These are phyloP conservation scores for Margaritispora aquatica DNA, from an alignment of 495 filamentous ascomycete species.

Conservation along the genomic window DNA sequence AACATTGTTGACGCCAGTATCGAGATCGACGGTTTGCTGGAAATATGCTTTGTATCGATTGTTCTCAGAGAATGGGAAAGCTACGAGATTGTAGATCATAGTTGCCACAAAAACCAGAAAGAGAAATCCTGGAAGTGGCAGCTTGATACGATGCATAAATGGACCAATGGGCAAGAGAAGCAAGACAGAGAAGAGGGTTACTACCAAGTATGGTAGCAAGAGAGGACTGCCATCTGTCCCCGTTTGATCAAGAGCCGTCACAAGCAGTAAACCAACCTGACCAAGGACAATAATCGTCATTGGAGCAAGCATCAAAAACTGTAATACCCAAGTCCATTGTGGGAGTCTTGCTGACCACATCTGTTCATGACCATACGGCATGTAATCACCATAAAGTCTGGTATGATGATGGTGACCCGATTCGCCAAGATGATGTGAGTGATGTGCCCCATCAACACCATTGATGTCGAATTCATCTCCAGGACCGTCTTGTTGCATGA, in stretches of 20 bases:
- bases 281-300: slow-evolving; percentile 68
- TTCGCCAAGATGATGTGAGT: neutral
- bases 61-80: slow-evolving; percentile 79
- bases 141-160: slow-evolving; percentile 80
- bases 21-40: slow-evolving; percentile 72
- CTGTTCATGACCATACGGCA: slow-evolving; percentile 74
- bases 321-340: slow-evolving; percentile 76
- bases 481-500: neutral
- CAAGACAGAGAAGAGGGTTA: slow-evolving; percentile 60
- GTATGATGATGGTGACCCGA: slow-evolving; percentile 19
- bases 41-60: slow-evolving; percentile 85
- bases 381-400: slow-evolving; percentile 29
- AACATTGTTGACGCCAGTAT: slow-evolving; percentile 60
- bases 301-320: slow-evolving; percentile 76
- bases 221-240: slow-evolving; percentile 67
- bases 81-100: slow-evolving; percentile 77
- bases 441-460: neutral
- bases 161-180: slow-evolving; percentile 74
- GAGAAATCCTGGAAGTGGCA: slow-evolving; percentile 73
- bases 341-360: slow-evolving; percentile 75
- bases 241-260: slow-evolving; percentile 69
- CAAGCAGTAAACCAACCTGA: slow-evolving; percentile 68
- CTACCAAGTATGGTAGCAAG: slow-evolving; percentile 62
- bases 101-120: slow-evolving; percentile 69
- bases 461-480: neutral